A percentile compares a stretch with the other conserved stretches of the same genome.
These are phyloP conservation scores for Alternaria infectoria DNA, from an alignment of 2,329 filamentous ascomycete genomes.

Conservation along the genomic window DNA sequence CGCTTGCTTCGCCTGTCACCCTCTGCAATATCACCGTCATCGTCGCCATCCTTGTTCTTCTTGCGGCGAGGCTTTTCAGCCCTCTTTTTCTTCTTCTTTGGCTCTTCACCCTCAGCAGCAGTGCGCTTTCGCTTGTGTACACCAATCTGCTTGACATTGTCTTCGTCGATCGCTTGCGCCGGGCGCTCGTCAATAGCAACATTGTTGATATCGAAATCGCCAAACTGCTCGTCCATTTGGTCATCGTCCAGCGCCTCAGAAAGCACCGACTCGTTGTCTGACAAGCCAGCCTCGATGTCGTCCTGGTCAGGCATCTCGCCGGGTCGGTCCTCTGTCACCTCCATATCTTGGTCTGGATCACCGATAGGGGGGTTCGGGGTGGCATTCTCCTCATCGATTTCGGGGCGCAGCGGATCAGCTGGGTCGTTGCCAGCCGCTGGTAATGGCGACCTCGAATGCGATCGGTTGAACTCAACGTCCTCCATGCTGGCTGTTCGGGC, in stretches of 20 bases:
- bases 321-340: constrained; percentile 49
- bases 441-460: constrained; percentile 48
- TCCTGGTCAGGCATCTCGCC: constrained; percentile 46
- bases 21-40: constrained; percentile 58
- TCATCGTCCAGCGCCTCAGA: constrained; percentile 68
- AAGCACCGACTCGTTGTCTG: constrained; percentile 67
- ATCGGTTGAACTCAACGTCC: constrained; percentile 50
- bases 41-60: constrained; percentile 55
- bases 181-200: constrained; percentile 67
- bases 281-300: constrained; percentile 52
- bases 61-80: constrained; percentile 61
- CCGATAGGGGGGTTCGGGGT: constrained; percentile 52
- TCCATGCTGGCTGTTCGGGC: constrained; percentile 40
- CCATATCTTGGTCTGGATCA: constrained; percentile 54
- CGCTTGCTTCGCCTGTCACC: constrained; percentile 62
- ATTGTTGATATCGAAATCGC: constrained; percentile 66
- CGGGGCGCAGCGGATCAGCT: constrained; percentile 53
- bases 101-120: constrained; percentile 64
- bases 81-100: constrained; percentile 72
- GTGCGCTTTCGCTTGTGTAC: constrained; percentile 69
- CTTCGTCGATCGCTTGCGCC: constrained; percentile 65
- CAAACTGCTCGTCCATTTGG: constrained; percentile 63
- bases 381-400: constrained; percentile 57
- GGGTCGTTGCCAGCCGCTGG: constrained; percentile 57
- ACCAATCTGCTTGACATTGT: constrained; percentile 65